Conservation (phyloP, 75 land plant genomes). For the Selaginella moellendorffii region DNA sequence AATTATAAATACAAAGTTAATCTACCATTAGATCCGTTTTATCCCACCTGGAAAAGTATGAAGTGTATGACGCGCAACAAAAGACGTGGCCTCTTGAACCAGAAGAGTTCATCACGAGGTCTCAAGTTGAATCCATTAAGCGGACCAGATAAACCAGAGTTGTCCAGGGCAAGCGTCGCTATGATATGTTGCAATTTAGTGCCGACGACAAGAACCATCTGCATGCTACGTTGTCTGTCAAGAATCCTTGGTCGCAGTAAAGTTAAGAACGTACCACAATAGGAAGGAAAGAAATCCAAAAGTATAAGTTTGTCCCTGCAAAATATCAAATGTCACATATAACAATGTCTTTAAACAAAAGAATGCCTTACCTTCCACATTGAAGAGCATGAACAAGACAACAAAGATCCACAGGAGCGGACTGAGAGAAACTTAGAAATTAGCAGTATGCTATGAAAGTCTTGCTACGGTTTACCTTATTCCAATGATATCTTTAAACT, state of each 20-base stretch:
- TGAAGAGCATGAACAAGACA: conserved; percentile 35
- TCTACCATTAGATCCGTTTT: not conserved
- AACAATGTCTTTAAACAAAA: not conserved
- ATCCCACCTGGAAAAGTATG: conserved; percentile 37
- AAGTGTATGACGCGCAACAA: conserved; percentile 41
- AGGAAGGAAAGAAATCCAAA: conserved; percentile 48
- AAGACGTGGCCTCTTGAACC: conserved; percentile 35
- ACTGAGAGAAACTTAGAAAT: conserved; percentile 19
- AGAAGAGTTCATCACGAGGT: conserved; percentile 42
- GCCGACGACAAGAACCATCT: conserved; percentile 39
- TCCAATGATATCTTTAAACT: not conserved
- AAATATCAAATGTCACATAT: not conserved
- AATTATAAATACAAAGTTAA: not conserved
- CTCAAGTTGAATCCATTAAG: conserved; percentile 29
- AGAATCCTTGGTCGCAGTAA: not conserved
- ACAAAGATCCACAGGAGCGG: conserved; percentile 33
- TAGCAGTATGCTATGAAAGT: too few species aligned
- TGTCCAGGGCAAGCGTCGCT: conserved; percentile 34
- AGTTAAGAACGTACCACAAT: conserved; percentile 28
- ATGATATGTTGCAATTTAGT: conserved; percentile 45
- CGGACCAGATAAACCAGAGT: conserved; percentile 9
- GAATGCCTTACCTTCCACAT: conserved; percentile 28
- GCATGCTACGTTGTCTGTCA: not conserved
- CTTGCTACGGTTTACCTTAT: not conserved
- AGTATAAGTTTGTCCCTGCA: conserved; percentile 29